Percentiles rank a stretch among this genome's conserved stretches.
phyloP scores from a whole-genome alignment of 768 basidiomycete species.

The Hortiboletus campestris region DNA sequence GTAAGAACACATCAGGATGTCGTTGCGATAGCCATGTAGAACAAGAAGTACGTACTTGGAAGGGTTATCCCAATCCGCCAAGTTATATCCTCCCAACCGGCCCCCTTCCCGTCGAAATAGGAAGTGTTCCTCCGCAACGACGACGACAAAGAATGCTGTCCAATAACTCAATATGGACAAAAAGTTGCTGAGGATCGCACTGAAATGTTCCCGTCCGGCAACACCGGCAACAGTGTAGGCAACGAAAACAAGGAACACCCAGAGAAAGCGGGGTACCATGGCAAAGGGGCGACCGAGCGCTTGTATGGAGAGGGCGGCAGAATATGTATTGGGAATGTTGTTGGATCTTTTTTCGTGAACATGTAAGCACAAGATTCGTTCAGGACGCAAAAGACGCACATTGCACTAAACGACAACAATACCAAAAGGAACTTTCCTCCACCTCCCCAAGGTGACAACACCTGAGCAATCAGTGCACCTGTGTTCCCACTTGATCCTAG shows the following conservation, averaged over 20 bases:
- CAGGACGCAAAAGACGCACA: conserved; percentile 29
- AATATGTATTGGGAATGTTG: conserved; percentile 47
- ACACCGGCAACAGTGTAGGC: conserved; percentile 41
- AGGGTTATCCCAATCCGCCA: conserved; percentile 47
- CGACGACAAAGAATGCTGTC: conserved; percentile 46
- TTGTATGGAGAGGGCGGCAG: conserved; percentile 46
- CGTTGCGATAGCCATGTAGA: background rate
- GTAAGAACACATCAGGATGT: too few relatives aligned
- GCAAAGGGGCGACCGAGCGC: conserved; percentile 43
- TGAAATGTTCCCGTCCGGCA: conserved; percentile 46
- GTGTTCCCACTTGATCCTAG: conserved; percentile 39
- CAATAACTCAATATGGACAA: conserved; percentile 46
- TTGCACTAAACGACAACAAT: conserved; percentile 40
- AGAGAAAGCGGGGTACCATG: conserved; percentile 45
- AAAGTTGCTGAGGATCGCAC: conserved; percentile 42
- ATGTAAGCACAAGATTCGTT: background rate
- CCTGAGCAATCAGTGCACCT: conserved; percentile 43
- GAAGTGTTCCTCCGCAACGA: conserved; percentile 46
- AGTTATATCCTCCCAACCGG: conserved; percentile 48
- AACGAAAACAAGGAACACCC: conserved; percentile 41
- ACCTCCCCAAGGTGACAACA: conserved; percentile 44
- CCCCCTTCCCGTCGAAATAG: conserved; percentile 42
- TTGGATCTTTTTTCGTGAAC: conserved; percentile 26
- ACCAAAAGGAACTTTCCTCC: conserved; percentile 43
- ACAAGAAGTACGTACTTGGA: conserved; percentile 28